Conservation (phyloP, 352 stramenopile species). For the Thalassiosira allenii region DNA sequence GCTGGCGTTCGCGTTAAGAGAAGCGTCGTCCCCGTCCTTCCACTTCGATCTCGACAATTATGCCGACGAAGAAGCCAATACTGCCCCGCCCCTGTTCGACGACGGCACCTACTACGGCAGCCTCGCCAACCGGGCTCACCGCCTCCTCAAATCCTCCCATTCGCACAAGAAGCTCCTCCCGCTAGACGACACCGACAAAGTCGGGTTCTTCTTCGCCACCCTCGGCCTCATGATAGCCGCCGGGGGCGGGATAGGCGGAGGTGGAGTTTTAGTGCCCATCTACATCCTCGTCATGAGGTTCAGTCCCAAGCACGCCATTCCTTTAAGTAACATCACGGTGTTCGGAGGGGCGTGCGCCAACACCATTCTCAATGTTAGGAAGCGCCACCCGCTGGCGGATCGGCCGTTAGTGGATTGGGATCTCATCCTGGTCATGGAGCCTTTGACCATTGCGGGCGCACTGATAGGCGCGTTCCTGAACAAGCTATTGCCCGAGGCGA, state of each 20-base stretch:
- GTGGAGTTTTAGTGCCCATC: conserved; percentile 94
- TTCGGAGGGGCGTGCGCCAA: conserved; percentile 92
- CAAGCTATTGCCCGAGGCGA: conserved; percentile 89
- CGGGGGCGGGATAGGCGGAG: conserved; percentile 90
- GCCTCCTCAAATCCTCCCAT: too few species aligned
- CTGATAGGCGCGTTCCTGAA: conserved; percentile 90
- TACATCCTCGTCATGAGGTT: conserved; percentile 95
- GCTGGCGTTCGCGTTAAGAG: too few species aligned
- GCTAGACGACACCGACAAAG: conserved; percentile 38
- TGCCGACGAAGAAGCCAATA: too few species aligned
- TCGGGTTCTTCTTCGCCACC: conserved; percentile 62
- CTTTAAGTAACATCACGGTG: conserved; percentile 95
- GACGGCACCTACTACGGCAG: too few species aligned
- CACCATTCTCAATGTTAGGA: conserved; percentile 92
- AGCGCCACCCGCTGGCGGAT: conserved; percentile 90
- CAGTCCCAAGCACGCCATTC: conserved; percentile 93
- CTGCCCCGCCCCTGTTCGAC: too few species aligned
- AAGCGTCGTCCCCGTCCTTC: too few species aligned
- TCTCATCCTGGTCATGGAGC: conserved; percentile 96
- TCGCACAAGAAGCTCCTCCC: conserved; percentile 52
- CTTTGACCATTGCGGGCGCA: conserved; percentile 86
- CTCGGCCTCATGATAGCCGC: conserved; percentile 90
- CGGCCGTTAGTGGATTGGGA: conserved; percentile 96
- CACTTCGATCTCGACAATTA: too few species aligned
- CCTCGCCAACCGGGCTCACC: too few species aligned